These are phyloP conservation scores for Eutrema heterophyllum DNA, from an alignment of 345 rosid genomes.

Conservation along the genomic window DNA sequence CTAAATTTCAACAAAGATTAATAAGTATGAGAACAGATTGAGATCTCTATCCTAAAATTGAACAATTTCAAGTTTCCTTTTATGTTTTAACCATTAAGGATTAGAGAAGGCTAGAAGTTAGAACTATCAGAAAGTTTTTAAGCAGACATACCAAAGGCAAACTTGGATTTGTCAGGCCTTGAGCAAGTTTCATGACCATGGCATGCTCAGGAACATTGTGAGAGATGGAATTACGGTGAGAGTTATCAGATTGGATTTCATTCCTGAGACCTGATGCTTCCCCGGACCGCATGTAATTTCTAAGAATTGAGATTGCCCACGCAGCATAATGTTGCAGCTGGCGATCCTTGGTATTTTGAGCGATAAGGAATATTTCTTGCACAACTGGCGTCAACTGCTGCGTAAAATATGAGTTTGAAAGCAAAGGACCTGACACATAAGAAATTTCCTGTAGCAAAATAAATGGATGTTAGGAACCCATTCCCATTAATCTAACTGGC, in stretches of 20 bases:
- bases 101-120: conserved; percentile 4
- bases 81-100: not conserved
- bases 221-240: conserved; percentile 38
- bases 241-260: conserved; percentile 27
- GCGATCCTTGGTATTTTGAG: conserved; percentile 66
- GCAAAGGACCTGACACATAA: conserved; percentile 49
- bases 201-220: conserved; percentile 60
- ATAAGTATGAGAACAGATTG: conserved; percentile 3
- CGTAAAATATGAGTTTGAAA: conserved; percentile 51
- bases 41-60: not conserved
- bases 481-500: not conserved
- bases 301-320: conserved; percentile 81
- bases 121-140: conserved; percentile 3
- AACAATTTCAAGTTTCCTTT: not conserved
- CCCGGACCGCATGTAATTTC: conserved; percentile 55
- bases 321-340: conserved; percentile 73
- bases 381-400: conserved; percentile 51
- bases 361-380: conserved; percentile 81
- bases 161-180: conserved; percentile 53
- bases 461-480: conserved; percentile 14
- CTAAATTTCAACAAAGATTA: conserved; percentile 36
- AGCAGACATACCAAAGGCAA: conserved; percentile 41
- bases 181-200: conserved; percentile 61
- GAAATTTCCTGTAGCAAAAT: conserved; percentile 56
- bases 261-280: conserved; percentile 33